phyloP scores from a whole-genome alignment of 345 rosid genomes.

The Salix koriyanagi region DNA sequence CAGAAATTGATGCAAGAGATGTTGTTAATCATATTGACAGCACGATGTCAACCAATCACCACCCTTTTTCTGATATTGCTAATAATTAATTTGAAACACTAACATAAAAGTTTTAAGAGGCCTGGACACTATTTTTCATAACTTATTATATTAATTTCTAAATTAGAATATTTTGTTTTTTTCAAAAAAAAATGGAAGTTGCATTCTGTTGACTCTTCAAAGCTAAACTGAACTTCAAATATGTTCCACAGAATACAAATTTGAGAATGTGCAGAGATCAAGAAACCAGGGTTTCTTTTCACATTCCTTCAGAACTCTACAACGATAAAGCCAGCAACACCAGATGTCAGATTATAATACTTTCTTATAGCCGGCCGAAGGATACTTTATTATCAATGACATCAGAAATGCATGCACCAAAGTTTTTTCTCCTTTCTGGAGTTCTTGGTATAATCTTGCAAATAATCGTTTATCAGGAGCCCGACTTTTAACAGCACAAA shows the following conservation, averaged over 20 bases:
- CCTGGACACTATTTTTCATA: neutral
- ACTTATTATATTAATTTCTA: neutral
- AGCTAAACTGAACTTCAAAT: neutral
- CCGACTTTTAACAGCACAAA: neutral
- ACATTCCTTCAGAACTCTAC: neutral
- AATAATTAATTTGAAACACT: neutral
- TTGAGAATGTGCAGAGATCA: neutral
- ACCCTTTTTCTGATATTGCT: no score
- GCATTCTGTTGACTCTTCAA: neutral
- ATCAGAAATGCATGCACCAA: neutral
- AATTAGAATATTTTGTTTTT: neutral
- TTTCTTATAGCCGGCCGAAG: neutral
- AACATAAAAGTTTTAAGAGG: neutral
- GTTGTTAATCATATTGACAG: no score
- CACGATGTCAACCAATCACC: no score
- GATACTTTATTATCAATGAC: neutral
- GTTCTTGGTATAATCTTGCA: neutral
- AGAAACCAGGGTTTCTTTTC: neutral
- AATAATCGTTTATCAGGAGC: neutral
- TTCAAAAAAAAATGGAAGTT: neutral
- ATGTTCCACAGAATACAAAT: neutral
- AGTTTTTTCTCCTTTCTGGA: neutral
- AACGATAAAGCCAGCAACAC: neutral
- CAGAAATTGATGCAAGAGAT: no score
- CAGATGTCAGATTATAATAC: no score